Evolutionary conservation across 1,139 yeast genomes (phyloP).

Genomic region (Saccharomycopsis crataegensis): DNA sequence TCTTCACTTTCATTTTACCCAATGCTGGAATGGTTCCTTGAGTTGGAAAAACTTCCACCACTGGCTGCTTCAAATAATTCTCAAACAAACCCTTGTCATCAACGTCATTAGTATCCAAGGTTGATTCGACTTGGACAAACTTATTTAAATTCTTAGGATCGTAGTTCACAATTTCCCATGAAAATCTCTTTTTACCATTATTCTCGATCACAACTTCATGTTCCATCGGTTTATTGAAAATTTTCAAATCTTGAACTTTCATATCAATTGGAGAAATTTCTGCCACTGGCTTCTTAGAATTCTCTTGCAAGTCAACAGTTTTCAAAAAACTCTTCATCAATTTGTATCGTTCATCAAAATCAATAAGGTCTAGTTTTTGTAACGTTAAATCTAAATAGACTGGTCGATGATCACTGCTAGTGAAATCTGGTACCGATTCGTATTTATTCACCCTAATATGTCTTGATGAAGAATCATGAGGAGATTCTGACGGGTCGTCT

Average conservation of each 20-base stretch:
- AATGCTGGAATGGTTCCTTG: slow-evolving; percentile 25
- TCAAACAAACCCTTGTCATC: slow-evolving; percentile 18
- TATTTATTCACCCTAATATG: slow-evolving; percentile 27
- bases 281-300: slow-evolving; percentile 34
- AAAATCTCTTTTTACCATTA: slow-evolving; percentile 23
- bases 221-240: slow-evolving; percentile 21
- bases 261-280: slow-evolving; percentile 17
- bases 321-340: slow-evolving; percentile 32
- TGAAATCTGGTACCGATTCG: slow-evolving; percentile 30
- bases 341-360: slow-evolving; percentile 33
- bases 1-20: slow-evolving; percentile 23
- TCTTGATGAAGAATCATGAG: slow-evolving; percentile 9
- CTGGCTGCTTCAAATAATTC: slow-evolving; percentile 13
- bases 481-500: slow-evolving; percentile 19
- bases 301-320: slow-evolving; percentile 36
- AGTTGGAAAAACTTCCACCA: slow-evolving; percentile 10
- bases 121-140: slow-evolving; percentile 12
- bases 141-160: slow-evolving; percentile 20
- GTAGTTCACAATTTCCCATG: slow-evolving; percentile 28
- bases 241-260: slow-evolving; percentile 3
- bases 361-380: slow-evolving; percentile 37
- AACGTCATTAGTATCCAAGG: background rate
- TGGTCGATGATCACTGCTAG: slow-evolving; percentile 70
- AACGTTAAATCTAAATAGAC: slow-evolving; percentile 49
- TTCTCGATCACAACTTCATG: slow-evolving; percentile 23